Percentiles rank a stretch among this genome's conserved stretches.
Evolutionary conservation across 2,329 filamentous ascomycete genomes (phyloP).

Genomic region (Curvularia lunata): DNA sequence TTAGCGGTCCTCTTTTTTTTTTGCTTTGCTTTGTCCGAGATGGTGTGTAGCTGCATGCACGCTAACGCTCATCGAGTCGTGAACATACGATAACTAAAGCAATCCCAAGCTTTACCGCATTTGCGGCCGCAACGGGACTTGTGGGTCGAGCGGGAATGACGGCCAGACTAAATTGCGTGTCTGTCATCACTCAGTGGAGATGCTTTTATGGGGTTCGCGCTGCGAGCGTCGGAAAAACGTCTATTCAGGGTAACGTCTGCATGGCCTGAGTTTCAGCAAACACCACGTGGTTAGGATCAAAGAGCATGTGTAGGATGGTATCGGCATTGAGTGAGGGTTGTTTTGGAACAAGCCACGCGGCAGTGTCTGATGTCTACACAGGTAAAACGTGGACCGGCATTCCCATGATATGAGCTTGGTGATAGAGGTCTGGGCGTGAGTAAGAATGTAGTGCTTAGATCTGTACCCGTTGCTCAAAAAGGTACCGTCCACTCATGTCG

Average conservation of each 20-base stretch:
- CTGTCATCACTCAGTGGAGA: slow-evolving; percentile 1
- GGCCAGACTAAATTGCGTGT: background rate
- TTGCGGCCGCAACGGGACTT: background rate
- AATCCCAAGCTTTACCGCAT: background rate
- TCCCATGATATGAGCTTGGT: background rate
- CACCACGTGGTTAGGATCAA: background rate
- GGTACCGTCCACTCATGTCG: background rate
- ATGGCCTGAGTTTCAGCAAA: slow-evolving; percentile 5
- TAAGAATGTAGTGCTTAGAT: background rate
- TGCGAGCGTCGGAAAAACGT: slow-evolving; percentile 3
- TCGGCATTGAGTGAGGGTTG: background rate
- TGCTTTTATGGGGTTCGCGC: background rate
- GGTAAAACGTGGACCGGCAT: background rate
- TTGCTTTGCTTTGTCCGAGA: background rate
- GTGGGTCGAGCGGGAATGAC: background rate
- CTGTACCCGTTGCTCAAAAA: background rate
- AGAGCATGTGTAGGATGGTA: background rate
- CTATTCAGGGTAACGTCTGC: slow-evolving; percentile 7
- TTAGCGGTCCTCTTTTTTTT: background rate
- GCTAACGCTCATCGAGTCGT: background rate
- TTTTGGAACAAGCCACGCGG: background rate
- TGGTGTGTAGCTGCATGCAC: background rate
- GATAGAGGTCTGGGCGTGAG: background rate
- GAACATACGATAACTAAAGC: slow-evolving; percentile 2
- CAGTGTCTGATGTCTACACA: background rate